Conservation (phyloP, 371 early-diverging fungal genomes). For the Blakeslea trispora region DNA sequence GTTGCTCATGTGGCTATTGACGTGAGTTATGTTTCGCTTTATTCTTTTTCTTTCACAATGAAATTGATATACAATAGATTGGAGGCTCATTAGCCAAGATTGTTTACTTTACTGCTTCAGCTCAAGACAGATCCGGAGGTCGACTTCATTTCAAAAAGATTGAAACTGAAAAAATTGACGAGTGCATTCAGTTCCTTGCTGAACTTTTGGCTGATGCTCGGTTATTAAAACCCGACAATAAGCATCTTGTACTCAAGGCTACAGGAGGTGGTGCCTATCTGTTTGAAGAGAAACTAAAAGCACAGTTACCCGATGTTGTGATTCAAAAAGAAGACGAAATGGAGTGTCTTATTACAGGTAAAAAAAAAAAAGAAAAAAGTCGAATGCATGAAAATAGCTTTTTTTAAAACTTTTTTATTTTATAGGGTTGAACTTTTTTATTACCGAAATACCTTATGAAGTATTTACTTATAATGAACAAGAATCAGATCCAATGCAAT, state of each 20-base stretch:
- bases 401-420: too few relatives aligned
- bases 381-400: too few relatives aligned
- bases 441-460: slow-evolving; percentile 91
- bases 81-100: slow-evolving; percentile 95
- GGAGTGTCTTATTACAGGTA: slow-evolving; percentile 81
- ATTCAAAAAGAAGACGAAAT: slow-evolving; percentile 85
- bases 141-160: slow-evolving; percentile 91
- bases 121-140: slow-evolving; percentile 67
- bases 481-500: slow-evolving; percentile 75
- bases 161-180: slow-evolving; percentile 89
- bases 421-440: slow-evolving; percentile 85
- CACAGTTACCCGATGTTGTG: slow-evolving; percentile 54
- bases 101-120: slow-evolving; percentile 78
- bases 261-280: slow-evolving; percentile 87
- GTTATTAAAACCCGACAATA: slow-evolving; percentile 29
- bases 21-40: slow-evolving; percentile 37
- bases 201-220: slow-evolving; percentile 61
- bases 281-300: slow-evolving; percentile 59
- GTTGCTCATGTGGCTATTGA: slow-evolving; percentile 93
- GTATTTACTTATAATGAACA: slow-evolving; percentile 86
- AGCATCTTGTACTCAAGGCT: slow-evolving; percentile 61
- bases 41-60: too few relatives aligned
- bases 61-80: slow-evolving; percentile 48
- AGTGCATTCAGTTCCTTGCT: slow-evolving; percentile 83
- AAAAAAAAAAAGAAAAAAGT: not conserved